Evolutionary conservation across 805 yeast genomes (phyloP).

Genomic region (Hanseniaspora taiwanica): DNA sequence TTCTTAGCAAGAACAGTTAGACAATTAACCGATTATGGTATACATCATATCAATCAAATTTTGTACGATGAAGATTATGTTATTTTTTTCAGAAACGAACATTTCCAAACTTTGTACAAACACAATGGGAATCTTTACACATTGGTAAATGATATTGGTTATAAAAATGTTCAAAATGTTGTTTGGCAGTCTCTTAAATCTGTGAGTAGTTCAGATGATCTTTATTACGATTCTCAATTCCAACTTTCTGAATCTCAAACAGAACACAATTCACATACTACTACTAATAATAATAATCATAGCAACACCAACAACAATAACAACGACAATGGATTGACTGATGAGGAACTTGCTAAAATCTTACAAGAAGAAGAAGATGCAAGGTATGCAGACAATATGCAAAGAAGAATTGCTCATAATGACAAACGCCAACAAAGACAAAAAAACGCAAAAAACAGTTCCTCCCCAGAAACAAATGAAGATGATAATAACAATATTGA

Average conservation of each 20-base stretch:
- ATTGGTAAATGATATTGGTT: constrained; percentile 67
- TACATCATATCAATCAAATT: constrained; percentile 30
- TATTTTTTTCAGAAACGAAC: constrained; percentile 81
- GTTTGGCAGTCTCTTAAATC: constrained; percentile 76
- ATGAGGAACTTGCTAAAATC: constrained; percentile 31
- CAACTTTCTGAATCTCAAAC: background rate
- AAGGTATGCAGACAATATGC: constrained; percentile 22
- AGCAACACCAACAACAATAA: background rate
- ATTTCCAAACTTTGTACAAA: constrained; percentile 60
- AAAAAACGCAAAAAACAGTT: constrained; percentile 2
- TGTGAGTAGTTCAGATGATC: constrained; percentile 55
- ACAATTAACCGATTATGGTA: constrained; percentile 64
- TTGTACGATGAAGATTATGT: constrained; percentile 43
- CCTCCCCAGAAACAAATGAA: constrained; percentile 5
- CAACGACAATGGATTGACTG: constrained; percentile 11
- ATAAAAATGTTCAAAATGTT: constrained; percentile 30
- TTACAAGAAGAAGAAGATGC: constrained; percentile 45
- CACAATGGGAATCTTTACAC: constrained; percentile 38
- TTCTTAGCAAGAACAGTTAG: constrained; percentile 54
- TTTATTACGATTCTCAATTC: constrained; percentile 30
- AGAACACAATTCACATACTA: background rate
- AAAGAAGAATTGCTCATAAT: constrained; percentile 5
- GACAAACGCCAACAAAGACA: background rate
- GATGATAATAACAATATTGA: constrained; percentile 4
- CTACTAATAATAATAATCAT: background rate